Evolutionary conservation across 2,329 filamentous ascomycete genomes (phyloP), one percentile per base, ranked within the genome.

Genomic region (Ceratocystiopsis sp.): DNA sequence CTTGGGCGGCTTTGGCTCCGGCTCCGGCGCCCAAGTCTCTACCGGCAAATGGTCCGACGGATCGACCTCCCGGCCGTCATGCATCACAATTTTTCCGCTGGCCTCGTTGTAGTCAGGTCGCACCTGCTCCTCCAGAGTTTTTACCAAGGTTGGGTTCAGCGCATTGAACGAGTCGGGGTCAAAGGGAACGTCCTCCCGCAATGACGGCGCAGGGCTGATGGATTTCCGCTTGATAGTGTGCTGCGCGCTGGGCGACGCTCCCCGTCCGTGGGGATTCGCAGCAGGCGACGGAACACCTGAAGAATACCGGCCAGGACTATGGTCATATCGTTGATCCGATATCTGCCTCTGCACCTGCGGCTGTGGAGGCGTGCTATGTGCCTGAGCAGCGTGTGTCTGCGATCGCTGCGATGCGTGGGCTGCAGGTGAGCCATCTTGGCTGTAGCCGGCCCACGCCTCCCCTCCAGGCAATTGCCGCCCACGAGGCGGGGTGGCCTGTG

Each of bases 1-100:
- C 38, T 59, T 59, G 9, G 54, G 51, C n/a, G 62, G 63, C 54
- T 78, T 80, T 18, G 70, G 68, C 51, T 83, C 78, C 0, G 81
- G 81, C 53, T 86, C 81, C 0, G 81, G 80, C 2, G 81, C 81
- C 80, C 80, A 86, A 1, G 75, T 75, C 44, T 83, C 76, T 55
- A 84, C 73, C 0, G 83, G 83, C 14, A 87, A 66, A 54, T 87
- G 82, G 57, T 89, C 83, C 0, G 80, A 84, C 1, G 83, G 83
- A 54, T 89, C 83, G 44, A 89, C 71, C 52, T 85, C 79, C 44
- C 79, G 70, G 8, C 83, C 83, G 54, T 85, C 80, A 49, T 81
- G 70, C 1, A 75, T 80, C 42, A 86, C 76, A 47, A 87, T 84
- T 53, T 84, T 84, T 10, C 74, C 78, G 42, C 71, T 68, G 1